A percentile compares a stretch with the other conserved stretches of the same genome.
Evolutionary conservation across 768 basidiomycete species (phyloP).

Genomic region (Tricholoma sp.): DNA sequence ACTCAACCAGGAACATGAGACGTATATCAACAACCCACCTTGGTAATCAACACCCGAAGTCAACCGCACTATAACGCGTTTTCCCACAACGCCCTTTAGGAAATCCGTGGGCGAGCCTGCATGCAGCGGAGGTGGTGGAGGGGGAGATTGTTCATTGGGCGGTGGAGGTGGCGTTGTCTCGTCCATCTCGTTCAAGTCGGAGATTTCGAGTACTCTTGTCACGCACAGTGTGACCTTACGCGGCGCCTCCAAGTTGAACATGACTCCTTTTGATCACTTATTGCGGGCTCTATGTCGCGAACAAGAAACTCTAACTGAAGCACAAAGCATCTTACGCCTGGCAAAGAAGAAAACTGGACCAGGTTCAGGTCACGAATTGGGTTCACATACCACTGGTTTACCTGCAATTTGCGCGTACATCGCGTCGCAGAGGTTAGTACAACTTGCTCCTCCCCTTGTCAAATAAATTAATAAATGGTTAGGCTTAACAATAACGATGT

Average conservation of each 20-base stretch:
- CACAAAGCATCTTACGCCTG: constrained; percentile 28
- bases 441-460: background rate
- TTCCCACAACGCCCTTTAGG: constrained; percentile 94
- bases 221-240: background rate
- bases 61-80: constrained; percentile 86
- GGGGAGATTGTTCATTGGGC: constrained; percentile 33
- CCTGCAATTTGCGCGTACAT: constrained; percentile 48
- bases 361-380: constrained; percentile 45
- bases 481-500: constrained; percentile 31
- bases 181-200: constrained; percentile 5
- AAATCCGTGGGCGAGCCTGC: constrained; percentile 91
- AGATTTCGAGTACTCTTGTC: background rate
- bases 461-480: no score
- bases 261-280: constrained; percentile 25
- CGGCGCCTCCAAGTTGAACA: background rate
- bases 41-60: constrained; percentile 92
- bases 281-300: constrained; percentile 25
- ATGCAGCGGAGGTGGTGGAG: constrained; percentile 40
- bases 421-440: constrained; percentile 40
- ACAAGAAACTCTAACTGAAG: constrained; percentile 28
- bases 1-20: no score
- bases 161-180: constrained; percentile 24
- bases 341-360: constrained; percentile 38
- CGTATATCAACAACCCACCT: constrained; percentile 43
- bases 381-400: constrained; percentile 32